phyloP scores from a whole-genome alignment of 495 filamentous ascomycete species.

The Hypomontagnella monticulosa region DNA sequence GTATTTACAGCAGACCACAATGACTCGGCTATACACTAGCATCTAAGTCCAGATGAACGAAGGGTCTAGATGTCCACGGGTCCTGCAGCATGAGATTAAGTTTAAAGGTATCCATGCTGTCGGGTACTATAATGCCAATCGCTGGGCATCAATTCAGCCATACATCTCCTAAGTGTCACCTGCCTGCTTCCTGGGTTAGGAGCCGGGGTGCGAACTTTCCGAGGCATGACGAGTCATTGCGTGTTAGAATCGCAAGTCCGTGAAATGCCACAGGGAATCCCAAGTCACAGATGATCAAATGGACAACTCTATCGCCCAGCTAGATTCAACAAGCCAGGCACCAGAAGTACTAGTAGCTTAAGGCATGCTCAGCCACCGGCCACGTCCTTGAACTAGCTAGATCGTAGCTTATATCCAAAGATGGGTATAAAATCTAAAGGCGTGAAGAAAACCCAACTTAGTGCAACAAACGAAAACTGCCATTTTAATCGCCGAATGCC shows the following conservation, averaged over 20 bases:
- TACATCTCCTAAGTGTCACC: not conserved
- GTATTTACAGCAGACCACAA: too few relatives aligned
- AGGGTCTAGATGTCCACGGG: too few relatives aligned
- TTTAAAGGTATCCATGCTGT: slow-evolving; percentile 34
- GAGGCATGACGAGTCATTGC: slow-evolving; percentile 28
- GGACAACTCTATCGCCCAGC: slow-evolving; percentile 10
- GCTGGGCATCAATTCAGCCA: not conserved
- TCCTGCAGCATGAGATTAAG: slow-evolving; percentile 29
- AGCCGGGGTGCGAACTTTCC: not conserved
- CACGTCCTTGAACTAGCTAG: not conserved
- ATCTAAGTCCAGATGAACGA: not conserved
- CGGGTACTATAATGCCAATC: slow-evolving; percentile 20
- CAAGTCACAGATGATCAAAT: slow-evolving; percentile 15
- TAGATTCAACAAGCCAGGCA: not conserved
- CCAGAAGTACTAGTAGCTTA: not conserved
- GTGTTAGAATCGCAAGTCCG: slow-evolving; percentile 9
- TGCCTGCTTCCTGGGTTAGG: not conserved
- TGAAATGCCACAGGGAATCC: slow-evolving; percentile 12
- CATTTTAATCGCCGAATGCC: too few relatives aligned
- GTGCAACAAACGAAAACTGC: too few relatives aligned
- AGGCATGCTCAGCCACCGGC: not conserved
- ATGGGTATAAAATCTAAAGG: too few relatives aligned
- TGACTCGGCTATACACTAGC: too few relatives aligned
- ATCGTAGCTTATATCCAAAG: not conserved
- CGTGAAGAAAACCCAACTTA: too few relatives aligned